phyloP scores from a whole-genome alignment of 176 grass and related monocot species.

The Hordeum vulgare region MorexV3_pseudomolecules_assembly NC_058522.1:155739893-155740392 shows the following conservation, averaged over 20 bases:
- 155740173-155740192: too few species aligned
- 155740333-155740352: too few species aligned
- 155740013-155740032: not conserved
- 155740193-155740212: too few species aligned
- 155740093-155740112: not conserved
- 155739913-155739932: not conserved
- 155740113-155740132: not conserved
- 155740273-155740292: too few species aligned
- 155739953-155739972: conserved; percentile 12
- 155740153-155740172: not conserved
- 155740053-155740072: not conserved
- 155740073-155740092: not conserved
- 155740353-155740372: not conserved
- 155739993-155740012: not conserved
- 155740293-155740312: too few species aligned
- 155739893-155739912: conserved; percentile 1
- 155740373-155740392: not conserved
- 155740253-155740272: too few species aligned
- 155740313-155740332: not conserved
- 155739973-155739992: not conserved
- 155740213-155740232: too few species aligned
- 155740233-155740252: too few species aligned
- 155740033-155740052: not conserved
- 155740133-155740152: too few species aligned
- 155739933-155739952: not conserved